Evolutionary conservation across 352 stramenopile genomes (phyloP), one percentile per base, ranked within the genome.

Genomic region (Phytophthora fragariae): DNA sequence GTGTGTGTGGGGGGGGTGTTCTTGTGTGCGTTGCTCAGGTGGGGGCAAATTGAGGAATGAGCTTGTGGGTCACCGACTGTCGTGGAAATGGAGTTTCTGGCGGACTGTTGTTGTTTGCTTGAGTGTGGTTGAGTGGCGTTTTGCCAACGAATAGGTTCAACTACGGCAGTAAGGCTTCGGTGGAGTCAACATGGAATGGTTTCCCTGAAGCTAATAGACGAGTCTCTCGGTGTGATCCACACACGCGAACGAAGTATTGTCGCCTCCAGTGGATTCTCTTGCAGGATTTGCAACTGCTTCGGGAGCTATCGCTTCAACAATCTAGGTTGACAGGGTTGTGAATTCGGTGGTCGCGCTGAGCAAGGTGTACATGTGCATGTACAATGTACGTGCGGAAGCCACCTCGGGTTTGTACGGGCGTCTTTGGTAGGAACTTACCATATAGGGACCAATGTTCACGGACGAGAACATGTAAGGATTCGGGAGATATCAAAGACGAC

Each of bases 31-130:
- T 46, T 31, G 55, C 37, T 35, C 37, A 10, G 41, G 19, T 14
- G 35, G 21, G 57, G 33, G 50, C 31, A 19, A 60, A 71, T 75
- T 68, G 68, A 37, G 24, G 57, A 76, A 53, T 76, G 69, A 71
- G n/a, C 12, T 37, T 39, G 24, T 44, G 9, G 37, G 17, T 11
- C 37, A 44, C 10, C 3, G 12, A 46, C 12, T 46, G 39, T 8
- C 12, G 5, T 46, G 14, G 39, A 46, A 46, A 46, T 46, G 12
- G 39, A 46, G 12, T 17, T 15, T 46, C 39, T 9, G 37, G 37
- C 0, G 8, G 27, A 7, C 27, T 31, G 27, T 31, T 17, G 39
- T 9, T 2, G 39, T n/a, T 14, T 15, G 12, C 39, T 46, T n/a
- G 39, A 3, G 11, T 17, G 41, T n/a, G 37, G 17, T 9, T 57